Conservation (phyloP, 2,329 filamentous ascomycete genomes). For the Daldinia sp. region DNA sequence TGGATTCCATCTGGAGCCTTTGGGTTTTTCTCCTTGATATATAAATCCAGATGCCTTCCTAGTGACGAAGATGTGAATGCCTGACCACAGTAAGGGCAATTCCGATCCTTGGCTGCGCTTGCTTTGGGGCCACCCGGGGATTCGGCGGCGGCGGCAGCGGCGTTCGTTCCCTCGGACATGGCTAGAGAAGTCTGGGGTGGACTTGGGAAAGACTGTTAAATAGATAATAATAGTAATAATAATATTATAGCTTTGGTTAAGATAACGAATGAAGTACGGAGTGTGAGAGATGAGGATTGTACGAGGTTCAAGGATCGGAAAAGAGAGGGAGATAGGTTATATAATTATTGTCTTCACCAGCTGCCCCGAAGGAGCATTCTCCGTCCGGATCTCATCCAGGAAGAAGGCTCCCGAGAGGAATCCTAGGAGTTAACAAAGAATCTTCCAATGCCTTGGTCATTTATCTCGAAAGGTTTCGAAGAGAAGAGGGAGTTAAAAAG, state of each 20-base stretch:
- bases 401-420: conserved; percentile 30
- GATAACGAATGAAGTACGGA: conserved; percentile 13
- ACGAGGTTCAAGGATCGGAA: conserved; percentile 8
- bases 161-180: conserved; percentile 37
- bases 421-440: conserved; percentile 14
- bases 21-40: conserved; percentile 92
- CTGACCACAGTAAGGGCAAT: conserved; percentile 87
- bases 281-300: not conserved
- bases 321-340: conserved; percentile 9
- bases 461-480: conserved; percentile 12
- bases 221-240: conserved; percentile 16
- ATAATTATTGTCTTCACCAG: conserved; percentile 29
- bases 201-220: not conserved
- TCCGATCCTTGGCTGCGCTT: conserved; percentile 79
- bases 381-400: conserved; percentile 41
- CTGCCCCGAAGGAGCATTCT: conserved; percentile 38
- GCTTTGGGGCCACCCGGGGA: conserved; percentile 52
- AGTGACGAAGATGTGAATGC: conserved; percentile 93
- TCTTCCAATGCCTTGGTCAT: conserved; percentile 25
- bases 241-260: conserved; percentile 4
- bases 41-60: conserved; percentile 91
- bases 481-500: conserved; percentile 17
- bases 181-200: conserved; percentile 3
- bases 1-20: conserved; percentile 87
- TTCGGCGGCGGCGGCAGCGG: conserved; percentile 41